Base-by-base conservation (phyloP, 371 early-diverging fungal species). In the Mucor piriformis region DNA sequence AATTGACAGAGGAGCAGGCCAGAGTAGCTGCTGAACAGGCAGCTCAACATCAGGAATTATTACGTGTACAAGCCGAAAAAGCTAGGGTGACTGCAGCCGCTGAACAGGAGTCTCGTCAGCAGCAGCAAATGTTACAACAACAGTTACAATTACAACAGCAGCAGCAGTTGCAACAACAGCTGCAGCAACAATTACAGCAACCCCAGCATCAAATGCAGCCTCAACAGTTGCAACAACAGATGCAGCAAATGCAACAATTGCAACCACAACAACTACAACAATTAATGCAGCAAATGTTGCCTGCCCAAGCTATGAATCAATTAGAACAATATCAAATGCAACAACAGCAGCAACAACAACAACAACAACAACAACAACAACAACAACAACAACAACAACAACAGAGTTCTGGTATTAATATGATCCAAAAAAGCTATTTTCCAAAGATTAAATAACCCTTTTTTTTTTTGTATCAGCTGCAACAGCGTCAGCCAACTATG, bases 11-110 rank as follows among this genome's bases (percentile, higher is more conserved):
- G 61, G 74, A 79, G 61, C 63, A 80, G 54, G 37, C 70, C 27
- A 27, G 78, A 54, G 66, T 81, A 40, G 55, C 74, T 32, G 62
- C 64, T 35, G 76, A 82, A 63, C 73, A 82, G 67, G 67, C 81
- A 37, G 65, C 76, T 10, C 62, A 68, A 13, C 74, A 78, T 29
- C 70, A 78, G 35, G 80, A 77, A 58, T 29, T 63, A 40, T 27
- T 77, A n/a, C 72, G 73, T 54, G 5, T 69, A 47, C 72, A 75
- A 32, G 57, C 64, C 10, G 76, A 79, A 50, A 66, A 73, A 43
- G 72, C 73, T 2, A 64, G 70, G 35, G n/a, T 69, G 12, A 61
- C 60, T 23, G 63, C 61, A 3, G 25, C 49, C n/a, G 58, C 64
- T 33, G 48, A 54, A 32, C 56, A 70, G 27, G 64, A 63, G 27